A percentile compares a stretch with the other conserved stretches of the same genome.
Evolutionary conservation across 805 yeast genomes (phyloP).

Genomic region (Metschnikowia sp.): DNA sequence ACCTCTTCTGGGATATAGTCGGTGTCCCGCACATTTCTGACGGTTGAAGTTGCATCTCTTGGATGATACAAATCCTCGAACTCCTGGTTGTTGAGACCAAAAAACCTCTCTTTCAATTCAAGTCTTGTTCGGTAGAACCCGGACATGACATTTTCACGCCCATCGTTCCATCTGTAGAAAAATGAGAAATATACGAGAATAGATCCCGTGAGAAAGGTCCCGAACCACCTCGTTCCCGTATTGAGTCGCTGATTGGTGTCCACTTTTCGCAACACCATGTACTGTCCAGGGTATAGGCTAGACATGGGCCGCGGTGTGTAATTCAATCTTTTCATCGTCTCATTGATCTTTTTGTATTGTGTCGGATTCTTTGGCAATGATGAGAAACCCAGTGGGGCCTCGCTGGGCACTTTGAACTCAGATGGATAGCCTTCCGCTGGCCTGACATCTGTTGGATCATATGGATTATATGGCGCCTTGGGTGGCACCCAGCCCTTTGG

Average conservation of each 20-base stretch:
- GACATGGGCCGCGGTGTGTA: slow-evolving; percentile 78
- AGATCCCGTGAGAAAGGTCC: slow-evolving; percentile 46
- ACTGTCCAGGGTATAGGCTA: slow-evolving; percentile 74
- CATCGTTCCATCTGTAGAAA: slow-evolving; percentile 82
- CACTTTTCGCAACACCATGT: slow-evolving; percentile 62
- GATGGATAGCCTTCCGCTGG: slow-evolving; percentile 87
- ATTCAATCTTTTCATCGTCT: slow-evolving; percentile 68
- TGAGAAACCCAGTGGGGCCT: slow-evolving; percentile 51
- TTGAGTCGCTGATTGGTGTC: slow-evolving; percentile 52
- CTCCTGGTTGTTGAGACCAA: slow-evolving; percentile 61
- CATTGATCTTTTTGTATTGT: slow-evolving; percentile 63
- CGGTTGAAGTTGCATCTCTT: slow-evolving; percentile 33
- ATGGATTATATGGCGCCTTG: slow-evolving; percentile 81
- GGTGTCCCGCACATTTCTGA: slow-evolving; percentile 43
- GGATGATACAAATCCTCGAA: slow-evolving; percentile 58
- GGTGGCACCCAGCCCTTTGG: slow-evolving; percentile 82
- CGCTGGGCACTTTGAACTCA: slow-evolving; percentile 68
- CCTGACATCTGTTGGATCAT: slow-evolving; percentile 69
- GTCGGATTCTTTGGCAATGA: slow-evolving; percentile 62
- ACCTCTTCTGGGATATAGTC: slow-evolving; percentile 42
- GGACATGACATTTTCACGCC: slow-evolving; percentile 70
- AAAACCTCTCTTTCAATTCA: slow-evolving; percentile 47
- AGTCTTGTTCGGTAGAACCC: slow-evolving; percentile 63
- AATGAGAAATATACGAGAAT: slow-evolving; percentile 60
- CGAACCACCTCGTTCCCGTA: slow-evolving; percentile 58